These are phyloP conservation scores for Stipa capillata DNA, from an alignment of 176 grass and related monocot species.

Conservation along the genomic window DNA sequence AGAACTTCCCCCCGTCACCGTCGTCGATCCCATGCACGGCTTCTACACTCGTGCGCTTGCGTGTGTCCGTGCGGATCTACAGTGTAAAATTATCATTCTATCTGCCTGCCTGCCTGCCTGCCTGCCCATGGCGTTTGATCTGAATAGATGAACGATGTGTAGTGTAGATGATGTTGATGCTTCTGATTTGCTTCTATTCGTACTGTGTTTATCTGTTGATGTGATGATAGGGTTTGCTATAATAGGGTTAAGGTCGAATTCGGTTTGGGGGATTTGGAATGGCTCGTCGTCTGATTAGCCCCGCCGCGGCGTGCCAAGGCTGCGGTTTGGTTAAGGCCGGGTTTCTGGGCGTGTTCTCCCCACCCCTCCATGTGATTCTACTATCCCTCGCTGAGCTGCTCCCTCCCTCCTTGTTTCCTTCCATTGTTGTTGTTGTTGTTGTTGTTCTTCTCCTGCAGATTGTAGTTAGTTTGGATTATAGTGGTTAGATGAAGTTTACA, in stretches of 20 bases:
- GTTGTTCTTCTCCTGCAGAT: background rate
- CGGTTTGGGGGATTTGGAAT: slow-evolving; percentile 32
- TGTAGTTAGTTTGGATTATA: background rate
- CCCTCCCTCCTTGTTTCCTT: background rate
- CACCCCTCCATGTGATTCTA: slow-evolving; percentile 84
- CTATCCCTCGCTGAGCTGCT: slow-evolving; percentile 25
- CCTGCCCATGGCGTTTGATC: background rate
- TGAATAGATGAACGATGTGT: background rate
- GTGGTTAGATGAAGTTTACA: background rate
- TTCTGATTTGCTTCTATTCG: too few species aligned
- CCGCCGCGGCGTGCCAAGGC: slow-evolving; percentile 63
- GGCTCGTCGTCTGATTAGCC: slow-evolving; percentile 81
- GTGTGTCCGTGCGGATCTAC: background rate
- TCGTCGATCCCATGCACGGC: background rate
- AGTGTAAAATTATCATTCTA: background rate
- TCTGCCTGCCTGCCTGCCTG: too few species aligned
- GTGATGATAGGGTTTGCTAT: slow-evolving; percentile 14
- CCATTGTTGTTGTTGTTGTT: background rate
- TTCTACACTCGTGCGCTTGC: background rate
- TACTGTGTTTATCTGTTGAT: background rate
- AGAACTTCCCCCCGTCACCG: background rate
- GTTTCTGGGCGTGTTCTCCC: slow-evolving; percentile 79
- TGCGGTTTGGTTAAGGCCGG: slow-evolving; percentile 66
- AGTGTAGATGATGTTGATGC: background rate
- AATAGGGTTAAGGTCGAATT: background rate